phyloP scores from a whole-genome alignment of 164 flowering plant species.

The Amborella trichopoda region DNA sequence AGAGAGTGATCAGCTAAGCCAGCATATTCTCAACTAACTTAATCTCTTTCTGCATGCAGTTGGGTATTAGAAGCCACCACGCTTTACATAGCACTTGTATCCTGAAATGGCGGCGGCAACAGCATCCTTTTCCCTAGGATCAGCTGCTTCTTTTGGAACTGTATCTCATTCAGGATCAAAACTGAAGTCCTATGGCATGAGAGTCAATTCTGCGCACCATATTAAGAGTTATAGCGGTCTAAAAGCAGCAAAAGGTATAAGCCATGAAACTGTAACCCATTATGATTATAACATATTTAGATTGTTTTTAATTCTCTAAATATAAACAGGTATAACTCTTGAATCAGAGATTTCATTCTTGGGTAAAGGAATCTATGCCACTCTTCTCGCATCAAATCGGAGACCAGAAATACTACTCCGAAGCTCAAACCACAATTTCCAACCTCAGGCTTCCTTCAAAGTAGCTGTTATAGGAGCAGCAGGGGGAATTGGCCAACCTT shows the following conservation, averaged over 20 bases:
- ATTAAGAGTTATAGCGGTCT: slow-evolving; percentile 10
- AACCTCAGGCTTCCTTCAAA: slow-evolving; percentile 11
- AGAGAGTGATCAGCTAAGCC: too few species aligned
- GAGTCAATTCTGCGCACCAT: slow-evolving; percentile 1
- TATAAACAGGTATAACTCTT: too few species aligned
- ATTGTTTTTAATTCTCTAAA: too few species aligned
- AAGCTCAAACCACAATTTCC: not conserved
- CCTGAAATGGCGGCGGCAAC: too few species aligned
- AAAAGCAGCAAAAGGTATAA: slow-evolving; percentile 5
- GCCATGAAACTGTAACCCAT: too few species aligned
- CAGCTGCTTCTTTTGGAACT: not conserved
- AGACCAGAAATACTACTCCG: not conserved
- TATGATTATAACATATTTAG: too few species aligned
- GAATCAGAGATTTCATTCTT: slow-evolving; percentile 11
- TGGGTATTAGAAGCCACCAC: too few species aligned
- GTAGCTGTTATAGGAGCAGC: slow-evolving; percentile 32
- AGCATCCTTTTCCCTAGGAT: not conserved
- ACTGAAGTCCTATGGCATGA: not conserved
- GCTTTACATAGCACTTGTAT: too few species aligned
- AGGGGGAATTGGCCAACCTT: slow-evolving; percentile 32
- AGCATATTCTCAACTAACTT: too few species aligned
- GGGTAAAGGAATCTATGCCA: slow-evolving; percentile 6
- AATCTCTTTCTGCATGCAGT: too few species aligned
- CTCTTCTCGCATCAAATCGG: slow-evolving; percentile 1
- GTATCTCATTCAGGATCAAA: not conserved